phyloP scores from a whole-genome alignment of 2,329 filamentous ascomycete genomes.

The Penicillium sclerotigenum region DNA sequence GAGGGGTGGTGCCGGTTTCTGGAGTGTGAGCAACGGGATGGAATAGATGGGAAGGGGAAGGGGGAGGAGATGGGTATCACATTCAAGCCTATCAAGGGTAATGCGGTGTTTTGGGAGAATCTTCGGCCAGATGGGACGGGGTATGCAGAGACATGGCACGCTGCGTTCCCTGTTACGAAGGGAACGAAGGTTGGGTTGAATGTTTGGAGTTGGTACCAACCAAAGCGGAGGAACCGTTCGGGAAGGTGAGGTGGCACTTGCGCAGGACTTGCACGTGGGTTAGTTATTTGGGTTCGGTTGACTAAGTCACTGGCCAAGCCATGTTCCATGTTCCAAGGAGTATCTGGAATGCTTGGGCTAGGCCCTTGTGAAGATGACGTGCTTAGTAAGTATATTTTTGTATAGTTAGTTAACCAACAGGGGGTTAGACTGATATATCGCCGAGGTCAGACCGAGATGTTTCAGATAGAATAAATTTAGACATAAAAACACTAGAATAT shows the following conservation, averaged over 20 bases:
- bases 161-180: constrained; percentile 54
- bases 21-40: constrained; percentile 47
- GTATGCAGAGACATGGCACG: constrained; percentile 60
- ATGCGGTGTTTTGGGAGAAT: constrained; percentile 64
- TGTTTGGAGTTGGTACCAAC: constrained; percentile 63
- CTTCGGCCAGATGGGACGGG: constrained; percentile 54
- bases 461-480: not conserved
- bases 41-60: not conserved
- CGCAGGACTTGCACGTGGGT: not conserved
- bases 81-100: constrained; percentile 57
- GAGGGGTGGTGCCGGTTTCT: constrained; percentile 57
- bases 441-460: not conserved
- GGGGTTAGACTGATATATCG: not conserved
- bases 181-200: constrained; percentile 61
- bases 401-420: too few relatives aligned
- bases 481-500: not conserved
- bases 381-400: not conserved
- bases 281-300: not conserved
- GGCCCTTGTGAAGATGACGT: not conserved
- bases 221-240: constrained; percentile 15
- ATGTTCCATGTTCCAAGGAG: not conserved
- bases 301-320: constrained; percentile 6
- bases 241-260: not conserved
- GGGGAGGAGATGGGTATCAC: constrained; percentile 46
- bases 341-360: constrained; percentile 7